phyloP scores from a whole-genome alignment of 1,284 basidiomycete species.

The Fomitopsis palustris region DNA sequence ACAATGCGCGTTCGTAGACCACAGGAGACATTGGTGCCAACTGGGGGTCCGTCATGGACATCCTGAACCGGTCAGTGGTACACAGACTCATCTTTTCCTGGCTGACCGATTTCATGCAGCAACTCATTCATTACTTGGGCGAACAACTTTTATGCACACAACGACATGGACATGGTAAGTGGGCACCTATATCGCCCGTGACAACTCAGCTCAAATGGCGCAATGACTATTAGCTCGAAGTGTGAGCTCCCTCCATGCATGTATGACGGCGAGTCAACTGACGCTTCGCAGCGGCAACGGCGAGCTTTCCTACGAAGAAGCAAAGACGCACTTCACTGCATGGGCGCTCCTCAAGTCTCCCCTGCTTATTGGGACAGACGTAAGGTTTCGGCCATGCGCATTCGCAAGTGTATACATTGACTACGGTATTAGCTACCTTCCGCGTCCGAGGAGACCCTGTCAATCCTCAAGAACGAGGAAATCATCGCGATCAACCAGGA shows the following conservation, averaged over 20 bases:
- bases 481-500: constrained; percentile 71
- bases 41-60: constrained; percentile 37
- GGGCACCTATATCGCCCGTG: not conserved
- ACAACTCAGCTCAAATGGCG: not conserved
- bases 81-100: no score
- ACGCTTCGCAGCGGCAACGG: constrained; percentile 48
- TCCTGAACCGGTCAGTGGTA: constrained; percentile 38
- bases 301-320: constrained; percentile 51
- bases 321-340: constrained; percentile 60
- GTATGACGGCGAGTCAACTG: not conserved
- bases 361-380: constrained; percentile 43
- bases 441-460: constrained; percentile 44
- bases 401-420: no score
- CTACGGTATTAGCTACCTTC: constrained; percentile 40
- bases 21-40: constrained; percentile 31
- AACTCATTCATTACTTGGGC: constrained; percentile 45
- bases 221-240: constrained; percentile 37
- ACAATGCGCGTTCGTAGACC: constrained; percentile 15
- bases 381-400: constrained; percentile 11
- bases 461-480: constrained; percentile 58
- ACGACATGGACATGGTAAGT: constrained; percentile 58
- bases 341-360: constrained; percentile 67
- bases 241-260: constrained; percentile 34
- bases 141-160: constrained; percentile 58
- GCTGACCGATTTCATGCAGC: constrained; percentile 13